Evolutionary conservation across 148 eudicot genomes (phyloP).

Genomic region (Silene uniflora): DNA sequence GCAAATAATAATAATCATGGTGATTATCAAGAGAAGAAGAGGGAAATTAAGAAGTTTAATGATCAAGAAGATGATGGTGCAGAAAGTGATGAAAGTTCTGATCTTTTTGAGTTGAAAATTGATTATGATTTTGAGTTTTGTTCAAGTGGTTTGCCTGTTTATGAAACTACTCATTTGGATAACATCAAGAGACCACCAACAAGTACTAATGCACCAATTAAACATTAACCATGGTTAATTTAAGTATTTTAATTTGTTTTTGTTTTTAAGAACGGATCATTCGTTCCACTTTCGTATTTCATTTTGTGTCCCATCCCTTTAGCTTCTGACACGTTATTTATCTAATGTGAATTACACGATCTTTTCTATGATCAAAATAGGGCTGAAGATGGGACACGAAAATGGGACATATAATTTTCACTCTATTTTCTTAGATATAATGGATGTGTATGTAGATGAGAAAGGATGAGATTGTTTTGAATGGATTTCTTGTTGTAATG

Average conservation of each 20-base stretch:
- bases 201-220: too few species aligned
- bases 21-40: slow-evolving; percentile 18
- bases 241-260: neutral
- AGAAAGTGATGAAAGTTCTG: slow-evolving; percentile 78
- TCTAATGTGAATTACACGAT: too few species aligned
- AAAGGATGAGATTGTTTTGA: neutral
- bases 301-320: too few species aligned
- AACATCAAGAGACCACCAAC: slow-evolving; percentile 50
- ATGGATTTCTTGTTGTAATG: neutral
- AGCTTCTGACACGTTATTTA: too few species aligned
- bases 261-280: neutral
- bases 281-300: too few species aligned
- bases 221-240: neutral
- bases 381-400: too few species aligned
- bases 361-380: too few species aligned
- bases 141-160: slow-evolving; percentile 69
- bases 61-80: slow-evolving; percentile 40
- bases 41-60: slow-evolving; percentile 13
- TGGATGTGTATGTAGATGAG: too few species aligned
- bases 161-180: slow-evolving; percentile 66
- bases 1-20: neutral
- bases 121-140: slow-evolving; percentile 42
- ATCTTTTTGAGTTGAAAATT: slow-evolving; percentile 60
- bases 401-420: too few species aligned
- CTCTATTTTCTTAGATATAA: too few species aligned